Evolutionary conservation across 75 land plant species (phyloP), one percentile per base, ranked within the genome.

Genomic region (Ceratopteris richardii): DNA sequence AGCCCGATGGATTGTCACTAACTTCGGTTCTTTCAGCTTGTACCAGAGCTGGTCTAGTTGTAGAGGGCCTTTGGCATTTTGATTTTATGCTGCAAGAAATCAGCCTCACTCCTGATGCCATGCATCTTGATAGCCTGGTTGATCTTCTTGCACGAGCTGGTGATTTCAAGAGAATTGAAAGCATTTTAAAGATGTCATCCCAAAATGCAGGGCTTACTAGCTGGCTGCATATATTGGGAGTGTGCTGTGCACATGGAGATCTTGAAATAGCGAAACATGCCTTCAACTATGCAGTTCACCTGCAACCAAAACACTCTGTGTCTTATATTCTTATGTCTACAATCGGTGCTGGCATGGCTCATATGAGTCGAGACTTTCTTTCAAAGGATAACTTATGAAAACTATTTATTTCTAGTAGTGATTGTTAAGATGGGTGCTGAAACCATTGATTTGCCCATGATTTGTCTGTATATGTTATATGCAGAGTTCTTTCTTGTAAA

Each of bases 21-120:
- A 54, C 58, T 21, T 54, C 44, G 19, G 44, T 54, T 41, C 66
- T 64, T 22, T 64, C 66, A 24, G 58, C 58, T 37, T 64, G 66
- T 44, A 6, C 24, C 2, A 25, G 29, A 3, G 59, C 5, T 1
- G 59, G 59, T 16, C 59, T 57, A 12, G 40, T 57, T 20, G 40
- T 2, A 1, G 30, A 31, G 31, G 59, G 40, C 2, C 22, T 20
- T 4, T 12, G 5, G 18, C 17, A 17, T 1, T 57, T 57, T 33
- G 59, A 57, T 3, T 40, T 22, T 16, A 57, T 57, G 59, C 9
- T 13, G 1, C 2, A 22, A 4, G 40, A 33, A 12, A 10, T 12
- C 30, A 33, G 16, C 3, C 26, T 57, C 19, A 33, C n/a, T 2
- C 59, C 59, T 12, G 22, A 57, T 22, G 14, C 2, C 39, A 40